Percentiles rank a stretch among this genome's conserved stretches.
These are phyloP conservation scores for Morella rubra DNA, from an alignment of 306 rosid genomes.

Conservation along the genomic window DNA sequence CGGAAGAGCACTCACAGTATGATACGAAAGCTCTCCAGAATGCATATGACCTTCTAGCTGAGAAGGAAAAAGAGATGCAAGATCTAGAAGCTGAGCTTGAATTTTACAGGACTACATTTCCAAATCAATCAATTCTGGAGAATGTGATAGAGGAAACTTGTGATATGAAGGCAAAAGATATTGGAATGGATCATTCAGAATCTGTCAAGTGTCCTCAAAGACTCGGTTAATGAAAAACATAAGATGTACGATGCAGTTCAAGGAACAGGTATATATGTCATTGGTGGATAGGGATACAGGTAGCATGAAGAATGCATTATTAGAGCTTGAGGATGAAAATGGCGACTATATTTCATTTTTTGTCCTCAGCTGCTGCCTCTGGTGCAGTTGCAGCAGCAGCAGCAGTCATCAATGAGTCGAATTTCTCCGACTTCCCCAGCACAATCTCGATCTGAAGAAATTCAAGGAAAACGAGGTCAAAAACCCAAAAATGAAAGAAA, in stretches of 20 bases:
- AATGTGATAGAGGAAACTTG: conserved; percentile 35
- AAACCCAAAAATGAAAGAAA: not conserved
- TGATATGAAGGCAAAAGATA: conserved; percentile 71
- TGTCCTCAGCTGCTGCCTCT: conserved; percentile 15
- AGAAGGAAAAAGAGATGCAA: conserved; percentile 73
- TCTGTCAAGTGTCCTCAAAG: conserved; percentile 29
- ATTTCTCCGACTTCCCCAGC: conserved; percentile 89
- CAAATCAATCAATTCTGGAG: conserved; percentile 44
- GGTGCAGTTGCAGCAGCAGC: conserved; percentile 33
- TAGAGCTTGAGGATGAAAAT: conserved; percentile 60
- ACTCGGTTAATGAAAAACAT: conserved; percentile 32
- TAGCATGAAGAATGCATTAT: conserved; percentile 30
- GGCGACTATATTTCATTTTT: no score
- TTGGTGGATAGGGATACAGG: conserved; percentile 30
- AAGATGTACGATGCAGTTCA: conserved; percentile 30
- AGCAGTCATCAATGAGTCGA: conserved; percentile 61
- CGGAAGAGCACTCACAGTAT: conserved; percentile 84
- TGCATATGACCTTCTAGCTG: conserved; percentile 58
- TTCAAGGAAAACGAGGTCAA: not conserved
- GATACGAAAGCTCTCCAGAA: conserved; percentile 68
- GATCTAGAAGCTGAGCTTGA: conserved; percentile 65
- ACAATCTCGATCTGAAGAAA: conserved; percentile 78
- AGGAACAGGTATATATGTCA: conserved; percentile 11
- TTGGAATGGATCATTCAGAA: conserved; percentile 60
- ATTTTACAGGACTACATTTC: conserved; percentile 49